Percentiles rank a stretch among this genome's conserved stretches.
Conservation (phyloP, 768 basidiomycete genomes). For the Pisolithus sp. region DNA sequence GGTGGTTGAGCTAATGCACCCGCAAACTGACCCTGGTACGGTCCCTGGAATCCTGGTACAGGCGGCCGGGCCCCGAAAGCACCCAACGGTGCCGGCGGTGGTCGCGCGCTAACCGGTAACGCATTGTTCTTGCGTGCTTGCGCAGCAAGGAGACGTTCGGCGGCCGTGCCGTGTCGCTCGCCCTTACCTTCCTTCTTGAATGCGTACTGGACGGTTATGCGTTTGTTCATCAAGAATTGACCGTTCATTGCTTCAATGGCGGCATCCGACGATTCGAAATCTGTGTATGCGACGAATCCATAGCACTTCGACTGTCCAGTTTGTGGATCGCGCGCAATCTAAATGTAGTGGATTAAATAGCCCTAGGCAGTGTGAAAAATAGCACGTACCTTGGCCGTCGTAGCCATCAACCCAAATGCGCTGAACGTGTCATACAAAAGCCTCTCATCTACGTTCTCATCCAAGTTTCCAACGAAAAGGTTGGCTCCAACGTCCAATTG, state of each 20-base stretch:
- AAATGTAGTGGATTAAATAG: conserved; percentile 5
- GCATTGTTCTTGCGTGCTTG: conserved; percentile 96
- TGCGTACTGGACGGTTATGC: conserved; percentile 94
- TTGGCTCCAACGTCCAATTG: conserved; percentile 98
- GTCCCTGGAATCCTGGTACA: conserved; percentile 66
- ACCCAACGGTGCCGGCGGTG: conserved; percentile 63
- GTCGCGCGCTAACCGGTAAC: conserved; percentile 68
- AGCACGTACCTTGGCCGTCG: conserved; percentile 67
- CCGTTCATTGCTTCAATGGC: conserved; percentile 96
- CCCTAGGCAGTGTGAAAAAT: background rate
- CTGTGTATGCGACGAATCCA: conserved; percentile 95
- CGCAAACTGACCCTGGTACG: conserved; percentile 90
- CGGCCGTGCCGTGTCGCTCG: conserved; percentile 92
- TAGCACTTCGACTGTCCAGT: conserved; percentile 90
- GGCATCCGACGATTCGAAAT: conserved; percentile 95
- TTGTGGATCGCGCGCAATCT: conserved; percentile 90
- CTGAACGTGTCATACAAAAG: conserved; percentile 92
- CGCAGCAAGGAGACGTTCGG: conserved; percentile 92
- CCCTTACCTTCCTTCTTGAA: conserved; percentile 99
- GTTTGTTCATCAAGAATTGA: conserved; percentile 98
- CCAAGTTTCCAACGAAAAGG: conserved; percentile 91
- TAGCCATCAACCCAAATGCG: conserved; percentile 89
- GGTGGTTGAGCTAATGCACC: conserved; percentile 79
- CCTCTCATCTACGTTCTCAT: conserved; percentile 92
- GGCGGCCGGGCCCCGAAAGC: conserved; percentile 62